Evolutionary conservation across 1,284 basidiomycete genomes (phyloP).

Genomic region (Moniliophthora roreri): DNA sequence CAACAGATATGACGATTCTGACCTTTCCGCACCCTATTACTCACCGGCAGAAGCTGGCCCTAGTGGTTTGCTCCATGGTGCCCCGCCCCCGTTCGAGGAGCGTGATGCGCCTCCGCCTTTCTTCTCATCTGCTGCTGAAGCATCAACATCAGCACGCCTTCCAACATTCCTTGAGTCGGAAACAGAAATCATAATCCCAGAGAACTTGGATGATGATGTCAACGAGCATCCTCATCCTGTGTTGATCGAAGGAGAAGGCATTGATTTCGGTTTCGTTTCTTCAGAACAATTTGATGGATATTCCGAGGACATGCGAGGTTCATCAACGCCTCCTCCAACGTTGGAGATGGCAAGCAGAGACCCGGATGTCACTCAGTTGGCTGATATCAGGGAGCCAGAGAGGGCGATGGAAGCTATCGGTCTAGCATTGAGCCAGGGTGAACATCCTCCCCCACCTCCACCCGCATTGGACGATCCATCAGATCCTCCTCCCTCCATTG

Average conservation of each 20-base stretch:
- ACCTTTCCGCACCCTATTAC: slow-evolving; percentile 59
- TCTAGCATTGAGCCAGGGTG: slow-evolving; percentile 52
- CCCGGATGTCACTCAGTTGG: slow-evolving; percentile 63
- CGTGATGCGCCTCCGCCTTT: slow-evolving; percentile 79
- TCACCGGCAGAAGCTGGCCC: slow-evolving; percentile 71
- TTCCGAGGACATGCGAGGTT: slow-evolving; percentile 58
- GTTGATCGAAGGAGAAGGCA: slow-evolving; percentile 65
- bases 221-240: slow-evolving; percentile 32
- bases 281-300: slow-evolving; percentile 79
- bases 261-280: slow-evolving; percentile 66
- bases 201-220: slow-evolving; percentile 36
- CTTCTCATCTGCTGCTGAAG: slow-evolving; percentile 52
- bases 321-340: slow-evolving; percentile 65
- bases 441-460: slow-evolving; percentile 66
- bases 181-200: slow-evolving; percentile 61
- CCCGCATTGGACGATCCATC: slow-evolving; percentile 84
- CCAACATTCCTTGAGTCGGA: slow-evolving; percentile 82
- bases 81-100: slow-evolving; percentile 81
- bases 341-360: slow-evolving; percentile 70
- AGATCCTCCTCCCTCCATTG: slow-evolving; percentile 80
- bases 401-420: slow-evolving; percentile 57
- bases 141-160: slow-evolving; percentile 58
- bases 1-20: slow-evolving; percentile 63
- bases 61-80: slow-evolving; percentile 56
- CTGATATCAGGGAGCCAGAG: slow-evolving; percentile 53